phyloP scores from a whole-genome alignment of 768 basidiomycete species.

The Flagelloscypha sp. region DNA sequence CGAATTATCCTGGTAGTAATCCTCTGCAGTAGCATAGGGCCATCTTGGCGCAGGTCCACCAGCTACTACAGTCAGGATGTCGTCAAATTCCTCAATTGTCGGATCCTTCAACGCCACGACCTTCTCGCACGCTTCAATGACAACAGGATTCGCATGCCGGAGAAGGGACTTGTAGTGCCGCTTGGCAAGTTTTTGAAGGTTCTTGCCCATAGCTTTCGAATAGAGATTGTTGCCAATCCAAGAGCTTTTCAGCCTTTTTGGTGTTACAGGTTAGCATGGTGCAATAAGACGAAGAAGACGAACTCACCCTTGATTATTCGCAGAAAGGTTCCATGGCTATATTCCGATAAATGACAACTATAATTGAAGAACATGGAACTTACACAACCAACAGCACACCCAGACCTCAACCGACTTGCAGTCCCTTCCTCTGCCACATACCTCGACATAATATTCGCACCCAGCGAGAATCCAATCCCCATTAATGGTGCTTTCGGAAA shows the following conservation, averaged over 20 bases:
- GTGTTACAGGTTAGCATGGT: constrained; percentile 5
- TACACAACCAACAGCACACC: constrained; percentile 43
- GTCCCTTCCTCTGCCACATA: constrained; percentile 57
- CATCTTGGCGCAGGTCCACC: constrained; percentile 58
- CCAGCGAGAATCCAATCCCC: constrained; percentile 70
- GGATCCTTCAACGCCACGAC: constrained; percentile 40
- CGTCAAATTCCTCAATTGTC: constrained; percentile 51
- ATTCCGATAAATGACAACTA: constrained; percentile 6
- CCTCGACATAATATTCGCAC: constrained; percentile 60
- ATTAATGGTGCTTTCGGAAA: constrained; percentile 57
- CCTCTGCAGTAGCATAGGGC: constrained; percentile 34
- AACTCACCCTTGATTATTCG: constrained; percentile 19
- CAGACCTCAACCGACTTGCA: constrained; percentile 36
- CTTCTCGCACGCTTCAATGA: constrained; percentile 23
- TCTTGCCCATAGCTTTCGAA: constrained; percentile 41
- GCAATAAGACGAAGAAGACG: constrained; percentile 16
- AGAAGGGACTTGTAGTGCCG: constrained; percentile 25
- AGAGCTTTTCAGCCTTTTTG: constrained; percentile 26
- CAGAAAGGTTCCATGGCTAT: constrained; percentile 8
- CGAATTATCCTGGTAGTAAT: constrained; percentile 40
- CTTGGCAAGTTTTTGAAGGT: constrained; percentile 32
- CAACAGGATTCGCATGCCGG: constrained; percentile 25
- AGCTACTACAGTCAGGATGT: constrained; percentile 55
- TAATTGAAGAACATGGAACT: constrained; percentile 16
- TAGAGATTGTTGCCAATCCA: constrained; percentile 37